A percentile compares a stretch with the other conserved stretches of the same genome.
phyloP scores from a whole-genome alignment of 1,139 yeast genomes.

The Scheffersomyces parashehatae region DNA sequence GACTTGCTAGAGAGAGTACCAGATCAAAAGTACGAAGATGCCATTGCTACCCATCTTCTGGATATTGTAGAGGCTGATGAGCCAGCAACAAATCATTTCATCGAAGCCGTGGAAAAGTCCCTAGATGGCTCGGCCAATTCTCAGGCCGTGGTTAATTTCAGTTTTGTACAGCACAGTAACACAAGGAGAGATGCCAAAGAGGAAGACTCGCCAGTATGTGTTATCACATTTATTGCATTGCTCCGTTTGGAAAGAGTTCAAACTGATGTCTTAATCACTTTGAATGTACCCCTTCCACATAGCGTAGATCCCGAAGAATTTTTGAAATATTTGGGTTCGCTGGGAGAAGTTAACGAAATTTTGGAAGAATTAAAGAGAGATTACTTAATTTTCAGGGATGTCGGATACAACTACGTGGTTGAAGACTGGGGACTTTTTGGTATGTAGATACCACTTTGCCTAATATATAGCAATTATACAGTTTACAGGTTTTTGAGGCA shows the following conservation, averaged over 20 bases:
- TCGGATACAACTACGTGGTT: constrained; percentile 20
- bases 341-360: constrained; percentile 25
- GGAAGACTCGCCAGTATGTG: constrained; percentile 17
- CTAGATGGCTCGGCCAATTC: constrained; percentile 7
- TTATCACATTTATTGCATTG: constrained; percentile 53
- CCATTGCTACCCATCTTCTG: constrained; percentile 40
- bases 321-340: constrained; percentile 41
- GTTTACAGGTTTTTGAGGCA: too few species aligned
- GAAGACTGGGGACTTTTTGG: constrained; percentile 32
- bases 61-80: constrained; percentile 39
- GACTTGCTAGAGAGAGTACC: constrained; percentile 66
- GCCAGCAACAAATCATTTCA: constrained; percentile 5
- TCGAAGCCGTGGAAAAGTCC: constrained; percentile 10
- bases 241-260: constrained; percentile 49
- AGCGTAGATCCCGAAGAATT: constrained; percentile 7
- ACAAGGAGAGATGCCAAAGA: constrained; percentile 53
- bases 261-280: constrained; percentile 65
- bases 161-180: constrained; percentile 21
- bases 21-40: constrained; percentile 28
- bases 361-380: constrained; percentile 9
- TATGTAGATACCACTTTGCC: not conserved
- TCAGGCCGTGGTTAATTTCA: constrained; percentile 7
- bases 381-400: constrained; percentile 17
- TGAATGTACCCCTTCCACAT: constrained; percentile 50
- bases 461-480: not conserved